Conservation (phyloP, 202 grass and related monocot genomes). For the Bolboschoenoplectus hybrid region DNA sequence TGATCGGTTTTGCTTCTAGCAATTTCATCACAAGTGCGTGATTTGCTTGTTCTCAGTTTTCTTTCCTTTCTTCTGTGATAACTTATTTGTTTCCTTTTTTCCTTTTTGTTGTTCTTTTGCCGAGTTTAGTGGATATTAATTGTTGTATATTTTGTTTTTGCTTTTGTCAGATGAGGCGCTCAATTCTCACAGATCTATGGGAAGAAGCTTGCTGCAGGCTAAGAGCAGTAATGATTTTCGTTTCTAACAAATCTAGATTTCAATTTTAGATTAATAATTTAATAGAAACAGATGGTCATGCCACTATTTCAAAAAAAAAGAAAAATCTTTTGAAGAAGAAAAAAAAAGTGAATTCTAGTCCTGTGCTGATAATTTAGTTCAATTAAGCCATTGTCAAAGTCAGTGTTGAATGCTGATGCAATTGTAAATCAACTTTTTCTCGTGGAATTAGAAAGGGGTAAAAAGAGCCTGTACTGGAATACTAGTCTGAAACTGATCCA, state of each 20-base stretch:
- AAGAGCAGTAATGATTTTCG: constrained; percentile 55
- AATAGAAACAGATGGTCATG: background rate
- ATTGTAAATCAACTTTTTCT: background rate
- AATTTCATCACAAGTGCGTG: constrained; percentile 69
- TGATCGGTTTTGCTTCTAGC: constrained; percentile 41
- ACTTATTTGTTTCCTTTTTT: background rate
- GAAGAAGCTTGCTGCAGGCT: constrained; percentile 72
- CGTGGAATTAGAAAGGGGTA: background rate
- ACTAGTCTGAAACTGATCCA: background rate
- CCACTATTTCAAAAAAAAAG: too few relatives aligned
- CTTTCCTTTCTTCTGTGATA: background rate
- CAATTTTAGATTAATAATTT: constrained; percentile 3
- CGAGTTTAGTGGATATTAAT: background rate
- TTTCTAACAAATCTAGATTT: background rate
- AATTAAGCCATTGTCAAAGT: constrained; percentile 8
- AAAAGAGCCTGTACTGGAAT: background rate
- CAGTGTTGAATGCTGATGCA: constrained; percentile 20
- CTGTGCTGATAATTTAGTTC: constrained; percentile 6
- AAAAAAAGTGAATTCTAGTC: background rate
- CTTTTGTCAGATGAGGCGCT: constrained; percentile 64
- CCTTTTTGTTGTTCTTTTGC: too few relatives aligned
- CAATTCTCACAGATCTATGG: constrained; percentile 41
- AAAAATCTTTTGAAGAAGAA: too few relatives aligned
- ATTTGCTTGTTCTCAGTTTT: background rate
- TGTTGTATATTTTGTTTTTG: background rate